These are phyloP conservation scores for Candida nemodendra DNA, from an alignment of 805 yeast species.

Conservation along the genomic window DNA sequence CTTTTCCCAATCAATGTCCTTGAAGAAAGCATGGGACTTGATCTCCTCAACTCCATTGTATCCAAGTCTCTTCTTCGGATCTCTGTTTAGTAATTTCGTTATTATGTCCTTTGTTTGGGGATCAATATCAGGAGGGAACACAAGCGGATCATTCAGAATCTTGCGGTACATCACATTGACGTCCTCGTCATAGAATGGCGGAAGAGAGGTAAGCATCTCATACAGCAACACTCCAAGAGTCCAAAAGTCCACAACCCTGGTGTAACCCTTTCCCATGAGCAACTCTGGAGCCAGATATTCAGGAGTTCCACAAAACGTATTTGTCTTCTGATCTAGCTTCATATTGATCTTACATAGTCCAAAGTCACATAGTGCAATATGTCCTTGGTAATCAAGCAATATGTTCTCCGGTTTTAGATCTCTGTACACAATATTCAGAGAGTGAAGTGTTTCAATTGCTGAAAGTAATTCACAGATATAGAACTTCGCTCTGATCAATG, in stretches of 20 bases:
- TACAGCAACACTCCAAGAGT: conserved; percentile 90
- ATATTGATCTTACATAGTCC: conserved; percentile 95
- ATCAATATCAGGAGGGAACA: conserved; percentile 86
- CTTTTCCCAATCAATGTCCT: conserved; percentile 86
- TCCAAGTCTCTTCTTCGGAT: conserved; percentile 78
- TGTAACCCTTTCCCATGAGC: conserved; percentile 87
- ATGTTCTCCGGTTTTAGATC: conserved; percentile 97
- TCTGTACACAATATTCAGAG: conserved; percentile 87
- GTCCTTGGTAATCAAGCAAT: conserved; percentile 92
- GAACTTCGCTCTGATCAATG: conserved; percentile 84
- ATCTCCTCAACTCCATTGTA: conserved; percentile 80
- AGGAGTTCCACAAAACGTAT: conserved; percentile 97
- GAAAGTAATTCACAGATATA: conserved; percentile 92
- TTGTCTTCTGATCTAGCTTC: conserved; percentile 80
- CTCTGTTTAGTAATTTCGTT: conserved; percentile 73
- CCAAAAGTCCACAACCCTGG: conserved; percentile 98
- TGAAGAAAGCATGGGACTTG: conserved; percentile 80
- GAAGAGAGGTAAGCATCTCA: conserved; percentile 96
- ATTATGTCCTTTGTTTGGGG: conserved; percentile 81
- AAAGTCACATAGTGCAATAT: conserved; percentile 95
- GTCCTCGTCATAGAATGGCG: conserved; percentile 96
- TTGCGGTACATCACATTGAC: conserved; percentile 91
- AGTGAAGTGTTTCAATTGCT: conserved; percentile 90
- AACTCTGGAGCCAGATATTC: conserved; percentile 96
- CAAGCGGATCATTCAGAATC: conserved; percentile 83